These are phyloP conservation scores for Pharnaceum exiguum DNA, from an alignment of 148 eudicot species.

Conservation along the genomic window DNA sequence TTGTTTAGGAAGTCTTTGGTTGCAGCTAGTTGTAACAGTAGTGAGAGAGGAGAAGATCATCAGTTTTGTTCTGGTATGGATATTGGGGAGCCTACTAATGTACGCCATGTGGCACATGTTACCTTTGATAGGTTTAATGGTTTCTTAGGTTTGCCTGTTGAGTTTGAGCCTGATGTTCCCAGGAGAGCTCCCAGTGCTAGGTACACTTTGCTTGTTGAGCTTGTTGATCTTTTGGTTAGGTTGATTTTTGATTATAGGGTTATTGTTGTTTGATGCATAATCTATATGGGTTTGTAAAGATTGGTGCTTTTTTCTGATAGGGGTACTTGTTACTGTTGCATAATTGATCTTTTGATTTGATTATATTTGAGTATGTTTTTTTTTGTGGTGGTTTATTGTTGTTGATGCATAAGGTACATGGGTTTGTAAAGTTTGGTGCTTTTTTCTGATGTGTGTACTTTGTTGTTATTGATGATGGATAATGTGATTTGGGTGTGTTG, in stretches of 20 bases:
- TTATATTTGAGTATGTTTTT: too few relatives aligned
- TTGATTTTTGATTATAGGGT: background rate
- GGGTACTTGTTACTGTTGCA: background rate
- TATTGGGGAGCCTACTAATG: slow-evolving; percentile 93
- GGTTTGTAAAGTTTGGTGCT: slow-evolving; percentile 15
- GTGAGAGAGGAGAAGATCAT: slow-evolving; percentile 32
- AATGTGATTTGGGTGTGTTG: background rate
- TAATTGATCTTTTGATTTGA: slow-evolving; percentile 2
- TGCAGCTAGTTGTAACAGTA: slow-evolving; percentile 61
- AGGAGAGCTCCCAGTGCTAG: slow-evolving; percentile 97
- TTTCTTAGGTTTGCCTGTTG: slow-evolving; percentile 98
- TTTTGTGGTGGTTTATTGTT: slow-evolving; percentile 1
- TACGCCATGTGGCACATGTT: slow-evolving; percentile 95
- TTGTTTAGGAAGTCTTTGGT: slow-evolving; percentile 70
- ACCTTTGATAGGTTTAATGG: slow-evolving; percentile 95
- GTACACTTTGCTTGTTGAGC: slow-evolving; percentile 35
- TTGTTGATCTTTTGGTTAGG: background rate
- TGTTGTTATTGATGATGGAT: slow-evolving; percentile 3
- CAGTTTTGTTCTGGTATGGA: slow-evolving; percentile 53
- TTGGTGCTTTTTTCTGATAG: too few relatives aligned
- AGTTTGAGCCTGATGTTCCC: slow-evolving; percentile 95
- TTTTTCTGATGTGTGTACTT: background rate
- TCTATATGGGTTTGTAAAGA: too few relatives aligned
- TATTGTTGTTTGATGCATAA: background rate
- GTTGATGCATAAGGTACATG: slow-evolving; percentile 8